These are phyloP conservation scores for Scytalidium sp. DNA, from an alignment of 2,329 filamentous ascomycete genomes.

Conservation along the genomic window DNA sequence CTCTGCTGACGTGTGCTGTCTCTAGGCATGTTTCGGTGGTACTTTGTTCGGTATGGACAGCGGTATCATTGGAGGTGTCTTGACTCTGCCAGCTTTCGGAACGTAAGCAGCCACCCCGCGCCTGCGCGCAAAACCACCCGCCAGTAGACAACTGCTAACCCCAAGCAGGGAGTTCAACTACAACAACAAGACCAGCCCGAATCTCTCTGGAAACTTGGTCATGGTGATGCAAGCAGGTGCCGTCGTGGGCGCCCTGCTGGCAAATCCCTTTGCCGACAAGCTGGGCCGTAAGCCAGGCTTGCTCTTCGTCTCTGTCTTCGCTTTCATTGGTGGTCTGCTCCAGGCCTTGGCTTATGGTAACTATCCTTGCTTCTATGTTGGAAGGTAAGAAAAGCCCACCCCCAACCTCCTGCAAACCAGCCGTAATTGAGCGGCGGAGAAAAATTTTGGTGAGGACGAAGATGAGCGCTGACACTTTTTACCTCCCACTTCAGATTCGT, in stretches of 20 bases:
- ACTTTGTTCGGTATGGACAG: constrained; percentile 59
- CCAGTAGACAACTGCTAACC: constrained; percentile 37
- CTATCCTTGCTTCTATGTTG: constrained; percentile 62
- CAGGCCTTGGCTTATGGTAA: constrained; percentile 61
- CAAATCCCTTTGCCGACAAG: constrained; percentile 1
- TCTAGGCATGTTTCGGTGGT: constrained; percentile 61
- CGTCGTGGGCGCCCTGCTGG: not conserved
- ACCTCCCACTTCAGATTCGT: constrained; percentile 39
- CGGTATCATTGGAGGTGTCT: constrained; percentile 72
- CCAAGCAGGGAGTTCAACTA: constrained; percentile 48
- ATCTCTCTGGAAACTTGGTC: not conserved
- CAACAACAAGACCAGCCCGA: not conserved
- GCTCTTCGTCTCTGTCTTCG: constrained; percentile 53
- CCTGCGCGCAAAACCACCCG: constrained; percentile 29
- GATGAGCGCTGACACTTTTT: constrained; percentile 36
- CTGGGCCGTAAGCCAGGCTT: constrained; percentile 35
- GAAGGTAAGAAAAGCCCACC: constrained; percentile 30
- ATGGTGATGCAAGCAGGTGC: not conserved
- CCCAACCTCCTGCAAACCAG: too few species aligned
- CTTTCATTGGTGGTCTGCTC: constrained; percentile 60
- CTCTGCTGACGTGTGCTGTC: too few species aligned
- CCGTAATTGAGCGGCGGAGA: not conserved
- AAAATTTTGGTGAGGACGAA: not conserved
- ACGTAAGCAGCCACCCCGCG: constrained; percentile 41
- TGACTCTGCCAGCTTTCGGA: constrained; percentile 65